Evolutionary conservation across 768 basidiomycete genomes (phyloP), one percentile per base, ranked within the genome.

Genomic region (Naematelia aurantialba): DNA sequence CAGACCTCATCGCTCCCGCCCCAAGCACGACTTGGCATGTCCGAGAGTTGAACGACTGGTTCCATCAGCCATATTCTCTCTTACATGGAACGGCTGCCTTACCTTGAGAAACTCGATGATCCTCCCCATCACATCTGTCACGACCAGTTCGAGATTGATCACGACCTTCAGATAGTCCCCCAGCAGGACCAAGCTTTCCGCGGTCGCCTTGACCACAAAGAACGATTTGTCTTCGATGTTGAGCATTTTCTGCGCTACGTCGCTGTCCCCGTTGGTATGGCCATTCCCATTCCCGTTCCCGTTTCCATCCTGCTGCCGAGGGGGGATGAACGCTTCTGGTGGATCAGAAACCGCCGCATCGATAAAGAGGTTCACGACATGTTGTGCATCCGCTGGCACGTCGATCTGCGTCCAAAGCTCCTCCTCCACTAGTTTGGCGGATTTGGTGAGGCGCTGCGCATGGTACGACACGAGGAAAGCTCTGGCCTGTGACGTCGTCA

Each of bases 21-120:
- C 96, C 96, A 8, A 99, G 81, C 0, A 99, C 96, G 46, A 98
- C 93, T 75, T 98, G 96, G 78, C 96, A 99, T 1, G 91, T 94
- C 66, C 96, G 81, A 27, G 94, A 98, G 76, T 99, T 99, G 81
- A 94, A 98, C 25, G 92, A 87, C 80, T 81, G 55, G 21, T 49
- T 27, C 5, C 3, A 55, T 62, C 52, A 68, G 46, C 34, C 49
- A 21, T 42, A 19, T 11, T 34, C 49, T 19, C 4, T 45, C 5
- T 26, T 22, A 30, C 24, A 5, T 27, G 21, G 0, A 4, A 19
- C 12, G 10, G 13, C 1, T 27, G 13, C 13, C 73, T 64, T 48
- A 79, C 79, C 79, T 97, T 98, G 60, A 99, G 80, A 73, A 93
- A 93, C 76, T 99, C 96, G 64, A 98, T 89, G 24, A 93, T 82